Base-by-base conservation (phyloP, 2,329 filamentous ascomycete species). In the Tolypocladium cylindrosporum region DNA sequence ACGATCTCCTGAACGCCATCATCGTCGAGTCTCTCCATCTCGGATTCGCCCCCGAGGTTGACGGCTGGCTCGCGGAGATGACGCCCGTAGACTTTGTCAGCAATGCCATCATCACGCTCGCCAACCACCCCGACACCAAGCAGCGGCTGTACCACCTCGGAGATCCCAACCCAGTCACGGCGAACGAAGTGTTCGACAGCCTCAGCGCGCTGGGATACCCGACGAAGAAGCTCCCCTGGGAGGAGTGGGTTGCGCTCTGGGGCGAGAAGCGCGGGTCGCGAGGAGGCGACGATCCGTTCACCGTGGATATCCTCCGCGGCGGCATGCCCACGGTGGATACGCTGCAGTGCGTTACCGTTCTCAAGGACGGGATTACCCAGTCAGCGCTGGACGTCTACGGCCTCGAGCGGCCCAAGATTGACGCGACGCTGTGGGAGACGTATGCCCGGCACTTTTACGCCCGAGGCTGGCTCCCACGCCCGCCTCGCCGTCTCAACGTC, bases 61-160 rank as follows among this genome's bases (percentile, higher is more conserved):
- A 87, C 55, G 85, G 85, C 48, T 93, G 89, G 89, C 83, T 86
- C 55, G 82, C 88, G 1, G 89, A 93, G 73, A 92, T 92, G 89
- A 91, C 89, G 0, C 89, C 89, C 0, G 89, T 91, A 16, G 89
- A 93, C 71, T 91, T 90, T 65, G 88, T 91, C 59, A 89, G 85
- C 72, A 85, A 84, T 61, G 84, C 88, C 4, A 89, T 93, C 62
- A 75, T 89, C 31, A 83, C 87, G 21, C 79, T 92, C 24, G 80
- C 86, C 45, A 84, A 87, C 63, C 79, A 90, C 59, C 80, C 75
- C 0, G 77, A 85, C 41, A 77, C 79, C 1, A 77, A 84, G 11
- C 86, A 89, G 65, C 78, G 79, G 0, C 73, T 91, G 9, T 90
- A 89, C 72, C 89, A 92, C 64, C 76, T 92, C 0, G 89, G 89